Percentiles rank a stretch among this genome's conserved stretches.
phyloP scores from a whole-genome alignment of 2,329 filamentous ascomycete species.

The Fusarium goolgardi region DNA sequence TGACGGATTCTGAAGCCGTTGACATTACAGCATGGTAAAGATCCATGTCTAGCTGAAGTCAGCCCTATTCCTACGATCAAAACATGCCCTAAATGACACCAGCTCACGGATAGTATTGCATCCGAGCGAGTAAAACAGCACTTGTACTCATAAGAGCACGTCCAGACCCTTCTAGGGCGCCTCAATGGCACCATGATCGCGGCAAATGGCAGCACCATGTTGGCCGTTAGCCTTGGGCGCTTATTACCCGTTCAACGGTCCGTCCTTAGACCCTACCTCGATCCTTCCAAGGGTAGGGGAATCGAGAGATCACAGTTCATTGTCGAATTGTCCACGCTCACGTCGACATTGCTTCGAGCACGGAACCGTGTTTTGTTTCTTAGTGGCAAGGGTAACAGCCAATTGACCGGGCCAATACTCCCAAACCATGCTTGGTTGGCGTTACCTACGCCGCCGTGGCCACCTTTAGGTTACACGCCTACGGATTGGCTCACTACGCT shows the following conservation, averaged over 20 bases:
- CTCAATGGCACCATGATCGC: conserved; percentile 35
- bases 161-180: conserved; percentile 38
- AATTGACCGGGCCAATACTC: conserved; percentile 1
- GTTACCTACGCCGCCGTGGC: background rate
- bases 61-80: background rate
- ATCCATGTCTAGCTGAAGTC: conserved; percentile 27
- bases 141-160: conserved; percentile 21
- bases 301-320: background rate
- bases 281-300: background rate
- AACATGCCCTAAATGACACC: background rate
- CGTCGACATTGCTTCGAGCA: background rate
- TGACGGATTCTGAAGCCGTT: background rate
- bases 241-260: background rate
- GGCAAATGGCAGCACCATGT: conserved; percentile 38
- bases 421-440: background rate
- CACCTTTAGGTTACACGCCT: conserved; percentile 1
- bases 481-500: conserved; percentile 4
- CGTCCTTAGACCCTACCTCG: background rate
- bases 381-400: background rate
- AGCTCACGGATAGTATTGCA: conserved; percentile 18
- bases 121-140: conserved; percentile 15
- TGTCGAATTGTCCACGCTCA: background rate
- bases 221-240: conserved; percentile 16
- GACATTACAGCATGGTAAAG: background rate
- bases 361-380: background rate